Evolutionary conservation across 371 early-diverging fungal genomes (phyloP).

Genomic region (Syncephalastrum racemosum): DNA sequence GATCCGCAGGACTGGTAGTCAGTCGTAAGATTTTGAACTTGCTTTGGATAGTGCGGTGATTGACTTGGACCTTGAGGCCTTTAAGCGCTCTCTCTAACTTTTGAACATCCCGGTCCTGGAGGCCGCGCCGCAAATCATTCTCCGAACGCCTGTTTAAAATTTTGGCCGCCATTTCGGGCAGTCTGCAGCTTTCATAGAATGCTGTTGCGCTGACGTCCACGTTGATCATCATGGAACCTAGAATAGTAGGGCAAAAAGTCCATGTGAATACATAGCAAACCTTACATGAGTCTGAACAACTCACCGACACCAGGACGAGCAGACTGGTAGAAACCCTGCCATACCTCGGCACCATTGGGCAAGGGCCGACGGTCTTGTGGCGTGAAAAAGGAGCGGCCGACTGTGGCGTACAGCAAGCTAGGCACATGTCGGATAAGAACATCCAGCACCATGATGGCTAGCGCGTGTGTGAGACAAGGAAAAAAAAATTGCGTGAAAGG

Average conservation of each 20-base stretch:
- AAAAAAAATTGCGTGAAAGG: background rate
- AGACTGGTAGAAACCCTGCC: conserved; percentile 93
- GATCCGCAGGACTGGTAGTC: conserved; percentile 64
- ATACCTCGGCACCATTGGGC: conserved; percentile 85
- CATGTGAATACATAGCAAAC: no score
- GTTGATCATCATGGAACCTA: conserved; percentile 68
- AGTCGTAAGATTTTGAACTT: conserved; percentile 71
- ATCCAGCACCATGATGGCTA: conserved; percentile 83
- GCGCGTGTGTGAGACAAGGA: conserved; percentile 1
- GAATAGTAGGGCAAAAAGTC: no score
- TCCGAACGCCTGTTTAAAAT: conserved; percentile 62
- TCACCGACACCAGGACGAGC: conserved; percentile 72
- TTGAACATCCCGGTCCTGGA: conserved; percentile 60
- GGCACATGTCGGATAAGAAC: conserved; percentile 81
- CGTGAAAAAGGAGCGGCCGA: conserved; percentile 91
- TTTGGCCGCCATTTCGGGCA: conserved; percentile 66
- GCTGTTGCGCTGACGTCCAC: conserved; percentile 88
- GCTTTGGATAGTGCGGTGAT: conserved; percentile 73
- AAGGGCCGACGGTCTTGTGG: conserved; percentile 60
- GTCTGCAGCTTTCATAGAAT: conserved; percentile 75
- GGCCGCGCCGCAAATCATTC: conserved; percentile 67
- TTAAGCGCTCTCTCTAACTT: conserved; percentile 75
- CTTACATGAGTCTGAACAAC: no score
- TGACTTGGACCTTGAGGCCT: conserved; percentile 70
- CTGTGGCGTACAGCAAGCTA: conserved; percentile 68